phyloP scores from a whole-genome alignment of 2,329 filamentous ascomycete species.

The Fusarium temperatum region DNA sequence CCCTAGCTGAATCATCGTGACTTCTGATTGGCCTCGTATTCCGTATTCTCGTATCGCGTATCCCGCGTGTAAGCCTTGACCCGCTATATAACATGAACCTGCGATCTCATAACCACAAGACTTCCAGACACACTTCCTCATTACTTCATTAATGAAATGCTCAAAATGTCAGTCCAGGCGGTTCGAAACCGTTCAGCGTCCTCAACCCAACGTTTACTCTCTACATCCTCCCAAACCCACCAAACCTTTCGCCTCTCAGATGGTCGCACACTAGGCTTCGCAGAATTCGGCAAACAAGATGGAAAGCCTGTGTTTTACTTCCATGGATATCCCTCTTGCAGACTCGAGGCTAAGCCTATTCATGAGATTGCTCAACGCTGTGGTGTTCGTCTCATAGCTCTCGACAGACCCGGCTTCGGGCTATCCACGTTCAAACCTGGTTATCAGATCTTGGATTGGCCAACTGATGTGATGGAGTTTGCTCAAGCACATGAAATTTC shows the following conservation, averaged over 20 bases:
- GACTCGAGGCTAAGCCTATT: conserved; percentile 47
- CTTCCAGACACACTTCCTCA: neutral
- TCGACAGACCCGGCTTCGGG: conserved; percentile 56
- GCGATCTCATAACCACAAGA: neutral
- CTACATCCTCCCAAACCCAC: neutral
- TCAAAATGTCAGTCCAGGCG: neutral
- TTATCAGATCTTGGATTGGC: conserved; percentile 47
- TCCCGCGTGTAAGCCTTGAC: neutral
- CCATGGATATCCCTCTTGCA: conserved; percentile 54
- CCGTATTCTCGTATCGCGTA: conserved; percentile 17
- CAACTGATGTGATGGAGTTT: conserved; percentile 46
- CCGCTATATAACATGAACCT: neutral
- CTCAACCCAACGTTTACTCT: neutral
- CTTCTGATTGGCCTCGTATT: conserved; percentile 20
- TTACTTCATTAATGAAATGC: neutral
- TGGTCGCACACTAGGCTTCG: conserved; percentile 52
- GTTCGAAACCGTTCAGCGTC: neutral
- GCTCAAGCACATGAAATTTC: conserved; percentile 37
- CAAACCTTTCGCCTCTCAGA: conserved; percentile 50
- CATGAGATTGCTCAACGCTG: conserved; percentile 39
- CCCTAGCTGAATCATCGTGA: no score
- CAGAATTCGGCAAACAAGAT: conserved; percentile 48
- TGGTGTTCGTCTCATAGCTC: conserved; percentile 48
- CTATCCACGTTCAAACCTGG: conserved; percentile 49
- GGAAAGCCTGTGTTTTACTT: conserved; percentile 51